Conservation (phyloP, 306 rosid species). For the Trichosanthes cucumerina region DNA sequence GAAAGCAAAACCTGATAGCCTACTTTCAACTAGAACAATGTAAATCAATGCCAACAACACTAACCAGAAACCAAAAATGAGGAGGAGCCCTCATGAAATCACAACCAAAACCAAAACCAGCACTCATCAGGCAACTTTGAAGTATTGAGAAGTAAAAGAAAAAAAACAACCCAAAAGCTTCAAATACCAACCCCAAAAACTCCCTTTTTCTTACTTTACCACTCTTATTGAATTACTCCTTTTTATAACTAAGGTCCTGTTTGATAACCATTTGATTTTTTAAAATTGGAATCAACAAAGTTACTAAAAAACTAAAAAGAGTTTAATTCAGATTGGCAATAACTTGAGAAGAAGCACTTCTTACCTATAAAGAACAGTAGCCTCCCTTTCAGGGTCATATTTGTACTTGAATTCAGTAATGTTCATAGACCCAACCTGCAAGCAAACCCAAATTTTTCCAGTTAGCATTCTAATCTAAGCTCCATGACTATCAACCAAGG, state of each 20-base stretch:
- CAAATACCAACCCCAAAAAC: not conserved
- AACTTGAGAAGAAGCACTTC: not conserved
- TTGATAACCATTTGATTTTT: not conserved
- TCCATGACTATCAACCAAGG: not conserved
- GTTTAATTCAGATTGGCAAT: not conserved
- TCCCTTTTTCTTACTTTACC: not conserved
- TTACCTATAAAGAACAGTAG: slow-evolving; percentile 82
- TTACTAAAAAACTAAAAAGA: not conserved
- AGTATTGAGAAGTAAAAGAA: not conserved
- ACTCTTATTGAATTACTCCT: not conserved
- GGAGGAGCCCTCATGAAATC: not conserved
- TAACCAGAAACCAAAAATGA: not conserved
- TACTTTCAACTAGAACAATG: not conserved
- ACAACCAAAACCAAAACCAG: not conserved
- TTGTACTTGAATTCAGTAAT: slow-evolving; percentile 90
- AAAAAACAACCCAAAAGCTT: not conserved
- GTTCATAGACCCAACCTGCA: slow-evolving; percentile 69
- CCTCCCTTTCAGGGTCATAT: slow-evolving; percentile 40
- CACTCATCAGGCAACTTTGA: not conserved
- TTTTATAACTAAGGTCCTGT: not conserved
- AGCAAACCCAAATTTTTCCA: slow-evolving; percentile 6
- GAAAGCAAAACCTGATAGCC: not conserved
- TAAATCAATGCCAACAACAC: not conserved
- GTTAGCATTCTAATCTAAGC: not conserved
- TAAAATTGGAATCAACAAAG: not conserved